phyloP scores from a whole-genome alignment of 2,329 filamentous ascomycete species.

The Ophiocordyceps unilateralis region DNA sequence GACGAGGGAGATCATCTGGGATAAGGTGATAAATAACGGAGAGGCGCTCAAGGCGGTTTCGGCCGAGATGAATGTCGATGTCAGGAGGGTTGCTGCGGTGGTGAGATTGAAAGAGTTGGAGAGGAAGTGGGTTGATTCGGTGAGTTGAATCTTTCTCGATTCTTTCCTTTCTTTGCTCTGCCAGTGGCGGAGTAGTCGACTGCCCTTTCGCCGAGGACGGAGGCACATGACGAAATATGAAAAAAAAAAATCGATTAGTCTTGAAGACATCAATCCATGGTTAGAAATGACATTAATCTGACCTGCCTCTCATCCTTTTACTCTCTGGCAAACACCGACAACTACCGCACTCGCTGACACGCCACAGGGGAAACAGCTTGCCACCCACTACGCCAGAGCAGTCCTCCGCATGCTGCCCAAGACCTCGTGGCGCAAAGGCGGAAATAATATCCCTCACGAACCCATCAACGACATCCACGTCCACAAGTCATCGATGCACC shows the following conservation, averaged over 20 bases:
- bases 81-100: constrained; percentile 70
- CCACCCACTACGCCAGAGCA: constrained; percentile 58
- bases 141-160: constrained; percentile 27
- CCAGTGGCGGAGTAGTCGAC: neutral
- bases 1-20: constrained; percentile 57
- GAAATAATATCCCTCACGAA: constrained; percentile 33
- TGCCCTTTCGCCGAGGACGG: neutral
- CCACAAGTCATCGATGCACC: constrained; percentile 43
- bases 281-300: constrained; percentile 42
- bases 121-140: constrained; percentile 57
- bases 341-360: constrained; percentile 25
- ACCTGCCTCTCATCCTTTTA: neutral
- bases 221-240: constrained; percentile 43
- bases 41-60: constrained; percentile 61
- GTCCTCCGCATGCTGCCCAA: constrained; percentile 66
- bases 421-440: constrained; percentile 36
- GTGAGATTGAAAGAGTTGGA: constrained; percentile 76
- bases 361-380: constrained; percentile 55
- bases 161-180: neutral
- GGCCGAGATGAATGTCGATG: constrained; percentile 60
- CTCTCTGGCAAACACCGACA: constrained; percentile 30
- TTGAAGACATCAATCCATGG: constrained; percentile 90
- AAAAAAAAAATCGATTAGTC: constrained; percentile 69
- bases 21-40: constrained; percentile 45
- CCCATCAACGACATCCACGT: constrained; percentile 47